Evolutionary conservation across 352 stramenopile genomes (phyloP).

Genomic region (Phytophthora foliorum): DNA sequence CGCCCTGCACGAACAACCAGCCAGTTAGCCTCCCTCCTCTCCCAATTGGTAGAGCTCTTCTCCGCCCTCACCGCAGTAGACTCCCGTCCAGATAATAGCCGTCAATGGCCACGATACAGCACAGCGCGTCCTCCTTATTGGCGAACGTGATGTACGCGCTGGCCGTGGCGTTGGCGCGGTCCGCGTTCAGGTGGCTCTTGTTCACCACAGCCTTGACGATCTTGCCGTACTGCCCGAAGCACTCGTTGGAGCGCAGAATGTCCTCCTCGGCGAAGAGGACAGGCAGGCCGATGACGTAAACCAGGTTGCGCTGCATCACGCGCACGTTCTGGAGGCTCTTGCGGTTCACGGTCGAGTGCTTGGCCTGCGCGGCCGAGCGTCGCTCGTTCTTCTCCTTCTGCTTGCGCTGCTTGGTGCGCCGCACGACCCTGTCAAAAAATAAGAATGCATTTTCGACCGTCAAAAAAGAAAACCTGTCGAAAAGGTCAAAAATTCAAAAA

Average conservation of each 20-base stretch:
- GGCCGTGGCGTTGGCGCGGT: conserved; percentile 78
- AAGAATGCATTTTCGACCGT: conserved; percentile 3
- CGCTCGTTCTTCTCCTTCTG: conserved; percentile 89
- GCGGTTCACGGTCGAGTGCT: conserved; percentile 60
- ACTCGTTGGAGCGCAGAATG: conserved; percentile 85
- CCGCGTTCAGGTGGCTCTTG: conserved; percentile 77
- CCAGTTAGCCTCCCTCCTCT: neutral
- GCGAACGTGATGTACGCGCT: conserved; percentile 96
- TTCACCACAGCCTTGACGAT: conserved; percentile 96
- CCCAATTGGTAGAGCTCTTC: neutral
- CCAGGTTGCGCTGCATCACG: conserved; percentile 95
- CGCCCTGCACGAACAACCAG: conserved; percentile 54
- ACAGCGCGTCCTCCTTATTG: conserved; percentile 91
- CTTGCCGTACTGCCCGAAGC: conserved; percentile 95
- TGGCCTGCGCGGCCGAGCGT: conserved; percentile 56
- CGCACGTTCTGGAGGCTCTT: conserved; percentile 91
- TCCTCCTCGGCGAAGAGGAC: conserved; percentile 87
- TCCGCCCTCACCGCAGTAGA: conserved; percentile 58
- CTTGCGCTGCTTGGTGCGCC: conserved; percentile 84
- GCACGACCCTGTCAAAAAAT: conserved; percentile 58
- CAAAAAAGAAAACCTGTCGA: neutral
- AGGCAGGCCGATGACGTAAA: conserved; percentile 95
- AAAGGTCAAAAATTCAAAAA: neutral
- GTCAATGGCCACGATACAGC: conserved; percentile 93
- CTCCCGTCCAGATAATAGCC: conserved; percentile 89